A percentile compares a stretch with the other conserved stretches of the same genome.
Conservation (phyloP, 805 yeast species). For the Millerozyma miso region DNA sequence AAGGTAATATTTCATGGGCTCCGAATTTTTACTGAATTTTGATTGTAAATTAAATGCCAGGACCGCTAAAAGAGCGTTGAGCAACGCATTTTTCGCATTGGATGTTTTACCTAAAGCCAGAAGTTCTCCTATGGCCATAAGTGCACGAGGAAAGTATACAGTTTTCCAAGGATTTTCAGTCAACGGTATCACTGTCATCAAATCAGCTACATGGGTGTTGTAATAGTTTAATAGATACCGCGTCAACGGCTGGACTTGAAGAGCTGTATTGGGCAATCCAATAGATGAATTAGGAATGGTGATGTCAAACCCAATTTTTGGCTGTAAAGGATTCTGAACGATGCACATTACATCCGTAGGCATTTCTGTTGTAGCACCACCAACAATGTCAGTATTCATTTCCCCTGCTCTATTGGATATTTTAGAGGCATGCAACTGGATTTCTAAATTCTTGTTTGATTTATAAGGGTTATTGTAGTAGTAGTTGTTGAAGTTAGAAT, state of each 20-base stretch:
- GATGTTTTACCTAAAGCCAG: slow-evolving; percentile 71
- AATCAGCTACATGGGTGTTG: slow-evolving; percentile 70
- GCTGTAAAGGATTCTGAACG: slow-evolving; percentile 33
- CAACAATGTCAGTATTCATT: slow-evolving; percentile 30
- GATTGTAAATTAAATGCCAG: slow-evolving; percentile 77
- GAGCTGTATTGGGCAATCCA: slow-evolving; percentile 55
- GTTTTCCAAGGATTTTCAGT: slow-evolving; percentile 86
- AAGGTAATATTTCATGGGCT: slow-evolving; percentile 62
- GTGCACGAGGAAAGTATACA: slow-evolving; percentile 79
- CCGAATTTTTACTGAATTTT: slow-evolving; percentile 62
- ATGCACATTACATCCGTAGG: slow-evolving; percentile 53
- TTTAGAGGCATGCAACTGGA: slow-evolving; percentile 40
- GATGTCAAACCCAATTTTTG: slow-evolving; percentile 41
- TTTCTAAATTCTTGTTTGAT: slow-evolving; percentile 34
- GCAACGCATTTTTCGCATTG: slow-evolving; percentile 68
- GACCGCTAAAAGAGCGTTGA: slow-evolving; percentile 77
- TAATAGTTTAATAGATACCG: slow-evolving; percentile 70
- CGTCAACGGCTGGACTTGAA: slow-evolving; percentile 65
- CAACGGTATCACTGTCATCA: slow-evolving; percentile 67
- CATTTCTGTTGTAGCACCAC: slow-evolving; percentile 42
- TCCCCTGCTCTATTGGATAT: slow-evolving; percentile 19
- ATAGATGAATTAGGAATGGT: slow-evolving; percentile 21
- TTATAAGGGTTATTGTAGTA: slow-evolving; percentile 38
- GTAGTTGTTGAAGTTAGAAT: slow-evolving; percentile 36
- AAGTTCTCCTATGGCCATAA: slow-evolving; percentile 77